Percentiles rank a stretch among this genome's conserved stretches.
Evolutionary conservation across 1,284 basidiomycete species (phyloP).

Genomic region (Heliocybe sulcata): DNA sequence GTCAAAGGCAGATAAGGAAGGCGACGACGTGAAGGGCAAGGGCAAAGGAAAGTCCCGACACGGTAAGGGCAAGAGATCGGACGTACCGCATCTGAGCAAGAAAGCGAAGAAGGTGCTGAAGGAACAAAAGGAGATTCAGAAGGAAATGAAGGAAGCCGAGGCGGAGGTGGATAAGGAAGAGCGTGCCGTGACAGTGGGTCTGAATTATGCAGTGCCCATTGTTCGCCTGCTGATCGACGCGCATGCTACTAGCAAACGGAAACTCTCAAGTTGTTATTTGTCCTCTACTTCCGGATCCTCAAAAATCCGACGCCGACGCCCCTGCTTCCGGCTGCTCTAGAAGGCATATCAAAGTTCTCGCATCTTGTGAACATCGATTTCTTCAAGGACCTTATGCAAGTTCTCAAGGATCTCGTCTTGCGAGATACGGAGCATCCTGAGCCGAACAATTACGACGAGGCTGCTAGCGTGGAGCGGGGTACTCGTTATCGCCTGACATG

Average conservation of each 20-base stretch:
- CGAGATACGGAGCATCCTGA: slow-evolving; percentile 15
- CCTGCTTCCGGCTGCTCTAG: slow-evolving; percentile 82
- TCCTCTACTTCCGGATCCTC: slow-evolving; percentile 94
- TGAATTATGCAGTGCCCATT: neutral
- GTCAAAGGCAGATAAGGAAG: slow-evolving; percentile 51
- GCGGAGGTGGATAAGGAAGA: slow-evolving; percentile 94
- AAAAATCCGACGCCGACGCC: slow-evolving; percentile 83
- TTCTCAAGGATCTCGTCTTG: slow-evolving; percentile 74
- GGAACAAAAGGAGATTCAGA: slow-evolving; percentile 80
- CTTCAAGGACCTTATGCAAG: slow-evolving; percentile 91
- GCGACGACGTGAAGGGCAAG: slow-evolving; percentile 20
- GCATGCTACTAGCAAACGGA: slow-evolving; percentile 79
- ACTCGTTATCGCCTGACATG: slow-evolving; percentile 74
- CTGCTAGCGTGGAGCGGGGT: slow-evolving; percentile 14
- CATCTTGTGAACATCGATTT: slow-evolving; percentile 99
- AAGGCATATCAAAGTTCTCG: slow-evolving; percentile 89
- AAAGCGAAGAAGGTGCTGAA: slow-evolving; percentile 76
- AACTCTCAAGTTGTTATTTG: slow-evolving; percentile 96
- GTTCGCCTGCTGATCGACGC: slow-evolving; percentile 6
- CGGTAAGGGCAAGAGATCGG: slow-evolving; percentile 53
- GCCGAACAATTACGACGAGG: neutral
- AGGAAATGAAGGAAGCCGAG: slow-evolving; percentile 90
- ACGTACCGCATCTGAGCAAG: slow-evolving; percentile 79
- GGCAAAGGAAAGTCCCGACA: slow-evolving; percentile 39
- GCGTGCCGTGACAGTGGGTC: slow-evolving; percentile 69